Conservation (phyloP, 306 rosid species). For the Inga leiocalycina region DNA sequence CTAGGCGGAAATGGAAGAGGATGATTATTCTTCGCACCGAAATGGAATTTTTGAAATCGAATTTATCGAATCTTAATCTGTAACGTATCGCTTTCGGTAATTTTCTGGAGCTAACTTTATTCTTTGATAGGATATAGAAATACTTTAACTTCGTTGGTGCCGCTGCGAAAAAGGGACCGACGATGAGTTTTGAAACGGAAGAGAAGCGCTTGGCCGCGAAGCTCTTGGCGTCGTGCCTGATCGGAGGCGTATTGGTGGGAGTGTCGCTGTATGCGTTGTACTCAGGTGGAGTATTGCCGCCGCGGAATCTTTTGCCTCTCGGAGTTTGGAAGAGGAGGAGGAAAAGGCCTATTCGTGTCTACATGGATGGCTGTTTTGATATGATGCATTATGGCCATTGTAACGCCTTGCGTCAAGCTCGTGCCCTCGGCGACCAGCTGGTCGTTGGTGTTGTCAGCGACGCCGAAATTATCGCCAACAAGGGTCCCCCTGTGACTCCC, state of each 20-base stretch:
- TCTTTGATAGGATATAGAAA: not conserved
- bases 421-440: conserved; percentile 91
- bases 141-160: not conserved
- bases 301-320: conserved; percentile 34
- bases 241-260: conserved; percentile 68
- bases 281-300: conserved; percentile 22
- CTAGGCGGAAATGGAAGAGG: not conserved
- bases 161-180: not conserved
- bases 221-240: conserved; percentile 60
- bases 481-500: conserved; percentile 99
- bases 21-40: not conserved
- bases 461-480: conserved; percentile 86
- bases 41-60: not conserved
- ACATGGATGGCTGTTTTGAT: conserved; percentile 99
- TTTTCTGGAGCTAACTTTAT: not conserved
- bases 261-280: conserved; percentile 47
- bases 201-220: conserved; percentile 48
- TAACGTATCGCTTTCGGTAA: not conserved
- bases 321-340: conserved; percentile 45
- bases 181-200: conserved; percentile 46
- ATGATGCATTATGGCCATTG: conserved; percentile 99
- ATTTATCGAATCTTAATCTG: not conserved
- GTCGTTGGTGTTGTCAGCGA: conserved; percentile 96
- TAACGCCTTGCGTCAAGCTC: conserved; percentile 97
- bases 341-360: conserved; percentile 80